phyloP scores from a whole-genome alignment of 2,329 filamentous ascomycete genomes.

The Fusarium humuli region DNA sequence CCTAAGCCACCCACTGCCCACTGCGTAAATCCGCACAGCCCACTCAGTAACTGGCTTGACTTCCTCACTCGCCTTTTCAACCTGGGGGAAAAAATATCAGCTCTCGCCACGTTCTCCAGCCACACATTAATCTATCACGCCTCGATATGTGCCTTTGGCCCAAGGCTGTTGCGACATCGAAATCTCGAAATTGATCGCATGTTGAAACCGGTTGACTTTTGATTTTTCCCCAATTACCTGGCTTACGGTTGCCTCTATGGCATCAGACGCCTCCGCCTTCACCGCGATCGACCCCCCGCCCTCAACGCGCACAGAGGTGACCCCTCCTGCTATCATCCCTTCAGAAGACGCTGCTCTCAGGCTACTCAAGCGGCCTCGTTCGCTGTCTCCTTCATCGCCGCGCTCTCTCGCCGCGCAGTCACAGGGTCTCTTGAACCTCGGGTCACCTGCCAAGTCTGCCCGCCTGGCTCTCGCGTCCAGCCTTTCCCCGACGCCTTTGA shows the following conservation, averaged over 20 bases:
- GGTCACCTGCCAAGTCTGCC: conserved; percentile 66
- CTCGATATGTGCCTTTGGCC: conserved; percentile 53
- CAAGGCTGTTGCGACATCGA: conserved; percentile 39
- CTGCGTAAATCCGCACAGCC: conserved; percentile 34
- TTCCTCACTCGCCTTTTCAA: conserved; percentile 40
- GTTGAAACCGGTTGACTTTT: conserved; percentile 29
- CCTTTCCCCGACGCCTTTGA: conserved; percentile 61
- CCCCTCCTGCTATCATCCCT: conserved; percentile 53
- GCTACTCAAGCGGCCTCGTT: conserved; percentile 60
- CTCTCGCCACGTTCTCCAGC: conserved; percentile 60
- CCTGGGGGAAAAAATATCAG: conserved; percentile 48
- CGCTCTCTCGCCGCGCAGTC: conserved; percentile 46
- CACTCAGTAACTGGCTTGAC: conserved; percentile 31
- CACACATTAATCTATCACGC: conserved; percentile 54
- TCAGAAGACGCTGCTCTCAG: conserved; percentile 53
- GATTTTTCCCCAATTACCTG: conserved; percentile 37
- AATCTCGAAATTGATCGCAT: conserved; percentile 43
- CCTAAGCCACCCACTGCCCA: conserved; percentile 43
- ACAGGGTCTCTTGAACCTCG: conserved; percentile 52
- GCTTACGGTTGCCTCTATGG: conserved; percentile 57
- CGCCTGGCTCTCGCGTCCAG: conserved; percentile 60
- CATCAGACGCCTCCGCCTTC: conserved; percentile 64
- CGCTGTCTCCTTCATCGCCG: conserved; percentile 58
- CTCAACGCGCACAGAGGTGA: conserved; percentile 51
- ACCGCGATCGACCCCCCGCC: conserved; percentile 65